Conservation (phyloP, 1,284 basidiomycete species). For the Cutaneotrichosporon cutaneum region DNA sequence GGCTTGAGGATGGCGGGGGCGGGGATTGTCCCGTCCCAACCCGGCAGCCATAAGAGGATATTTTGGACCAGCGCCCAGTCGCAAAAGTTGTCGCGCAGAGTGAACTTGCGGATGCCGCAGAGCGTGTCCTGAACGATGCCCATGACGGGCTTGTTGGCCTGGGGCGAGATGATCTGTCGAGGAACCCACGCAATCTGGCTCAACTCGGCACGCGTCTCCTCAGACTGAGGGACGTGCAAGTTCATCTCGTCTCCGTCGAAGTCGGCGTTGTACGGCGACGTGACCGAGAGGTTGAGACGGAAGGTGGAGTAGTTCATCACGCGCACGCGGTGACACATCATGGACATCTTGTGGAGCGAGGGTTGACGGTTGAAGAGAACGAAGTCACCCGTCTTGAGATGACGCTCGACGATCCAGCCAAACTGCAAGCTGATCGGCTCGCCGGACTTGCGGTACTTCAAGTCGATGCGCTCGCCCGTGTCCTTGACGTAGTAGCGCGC, state of each 20-base stretch:
- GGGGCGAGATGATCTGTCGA: conserved; percentile 90
- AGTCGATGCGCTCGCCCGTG: conserved; percentile 95
- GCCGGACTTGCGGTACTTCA: conserved; percentile 96
- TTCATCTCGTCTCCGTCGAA: conserved; percentile 99
- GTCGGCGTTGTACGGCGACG: conserved; percentile 73
- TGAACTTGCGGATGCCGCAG: conserved; percentile 96
- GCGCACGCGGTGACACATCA: conserved; percentile 99
- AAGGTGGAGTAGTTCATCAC: conserved; percentile 97
- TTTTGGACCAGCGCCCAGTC: conserved; percentile 96
- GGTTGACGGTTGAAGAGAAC: conserved; percentile 99
- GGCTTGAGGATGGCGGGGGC: conserved; percentile 94
- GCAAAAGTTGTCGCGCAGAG: conserved; percentile 87
- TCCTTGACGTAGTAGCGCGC: conserved; percentile 97
- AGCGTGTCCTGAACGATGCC: conserved; percentile 99
- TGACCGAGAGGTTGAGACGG: conserved; percentile 54
- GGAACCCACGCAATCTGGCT: conserved; percentile 96
- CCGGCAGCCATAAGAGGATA: conserved; percentile 94
- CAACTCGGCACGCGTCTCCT: conserved; percentile 97
- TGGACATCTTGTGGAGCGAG: conserved; percentile 99
- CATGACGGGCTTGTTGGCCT: conserved; percentile 99
- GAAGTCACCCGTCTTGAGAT: conserved; percentile 95
- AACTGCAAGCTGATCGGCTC: conserved; percentile 90
- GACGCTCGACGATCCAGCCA: conserved; percentile 98
- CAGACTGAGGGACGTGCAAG: conserved; percentile 97
- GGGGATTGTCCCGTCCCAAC: conserved; percentile 93